Conservation (phyloP, 768 basidiomycete genomes). For the Tubosaeta sp. region DNA sequence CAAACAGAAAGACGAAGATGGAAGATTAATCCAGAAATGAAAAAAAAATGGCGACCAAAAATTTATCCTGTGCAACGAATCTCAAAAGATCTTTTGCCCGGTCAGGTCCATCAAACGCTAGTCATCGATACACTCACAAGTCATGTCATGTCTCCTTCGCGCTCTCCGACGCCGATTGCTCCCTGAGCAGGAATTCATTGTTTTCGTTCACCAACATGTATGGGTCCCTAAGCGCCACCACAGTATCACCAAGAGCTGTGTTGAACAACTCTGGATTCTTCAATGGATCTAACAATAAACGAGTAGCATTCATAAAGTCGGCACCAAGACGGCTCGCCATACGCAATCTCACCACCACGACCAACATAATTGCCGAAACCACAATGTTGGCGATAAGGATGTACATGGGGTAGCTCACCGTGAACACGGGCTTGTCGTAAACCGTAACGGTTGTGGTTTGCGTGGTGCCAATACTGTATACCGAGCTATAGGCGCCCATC, state of each 20-base stretch:
- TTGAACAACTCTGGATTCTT: slow-evolving; percentile 3
- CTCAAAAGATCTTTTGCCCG: too few species aligned
- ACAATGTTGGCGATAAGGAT: slow-evolving; percentile 3
- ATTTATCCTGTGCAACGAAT: too few species aligned
- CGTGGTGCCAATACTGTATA: slow-evolving; percentile 36
- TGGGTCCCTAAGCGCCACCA: slow-evolving; percentile 1
- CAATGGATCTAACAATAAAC: slow-evolving; percentile 1
- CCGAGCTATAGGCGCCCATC: slow-evolving; percentile 8
- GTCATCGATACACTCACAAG: too few species aligned
- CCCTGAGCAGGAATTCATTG: not conserved
- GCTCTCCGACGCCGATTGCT: too few species aligned
- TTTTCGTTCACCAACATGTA: not conserved
- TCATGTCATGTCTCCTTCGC: too few species aligned
- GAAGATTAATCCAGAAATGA: too few species aligned
- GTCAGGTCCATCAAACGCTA: too few species aligned
- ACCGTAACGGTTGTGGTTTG: slow-evolving; percentile 14
- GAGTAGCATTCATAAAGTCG: slow-evolving; percentile 2
- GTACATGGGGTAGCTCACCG: not conserved
- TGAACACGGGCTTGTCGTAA: not conserved
- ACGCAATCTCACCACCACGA: not conserved
- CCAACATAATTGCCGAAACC: slow-evolving; percentile 1
- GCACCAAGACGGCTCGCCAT: not conserved
- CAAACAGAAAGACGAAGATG: too few species aligned
- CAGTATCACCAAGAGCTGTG: not conserved
- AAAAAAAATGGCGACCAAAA: too few species aligned